Percentiles rank a stretch among this genome's conserved stretches.
Conservation (phyloP, 345 rosid genomes). For the Leavenworthia alabamica region DNA sequence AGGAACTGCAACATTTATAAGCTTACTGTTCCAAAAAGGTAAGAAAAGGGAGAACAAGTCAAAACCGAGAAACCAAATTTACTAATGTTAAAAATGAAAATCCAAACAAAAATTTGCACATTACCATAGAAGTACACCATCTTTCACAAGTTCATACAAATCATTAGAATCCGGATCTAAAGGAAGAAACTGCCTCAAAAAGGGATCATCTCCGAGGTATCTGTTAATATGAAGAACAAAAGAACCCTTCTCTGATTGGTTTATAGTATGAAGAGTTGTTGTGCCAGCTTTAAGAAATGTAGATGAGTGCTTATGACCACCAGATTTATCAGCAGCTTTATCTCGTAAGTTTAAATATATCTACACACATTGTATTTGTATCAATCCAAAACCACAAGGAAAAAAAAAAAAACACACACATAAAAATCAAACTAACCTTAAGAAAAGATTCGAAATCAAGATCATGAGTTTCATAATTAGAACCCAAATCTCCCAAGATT, state of each 20-base stretch:
- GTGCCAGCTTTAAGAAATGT: conserved; percentile 73
- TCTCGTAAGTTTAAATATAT: conserved; percentile 55
- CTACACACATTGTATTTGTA: conserved; percentile 37
- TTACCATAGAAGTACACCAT: conserved; percentile 93
- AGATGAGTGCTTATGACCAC: conserved; percentile 50
- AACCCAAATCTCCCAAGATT: conserved; percentile 38
- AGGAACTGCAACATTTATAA: conserved; percentile 84
- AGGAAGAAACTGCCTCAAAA: conserved; percentile 85
- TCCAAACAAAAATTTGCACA: not conserved
- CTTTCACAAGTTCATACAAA: conserved; percentile 74
- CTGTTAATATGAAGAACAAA: conserved; percentile 90
- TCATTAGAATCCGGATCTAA: conserved; percentile 73
- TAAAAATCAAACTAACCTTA: conserved; percentile 37
- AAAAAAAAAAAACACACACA: not conserved
- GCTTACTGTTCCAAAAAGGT: conserved; percentile 53
- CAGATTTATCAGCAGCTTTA: conserved; percentile 54
- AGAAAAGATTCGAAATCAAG: conserved; percentile 84
- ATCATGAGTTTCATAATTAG: conserved; percentile 41
- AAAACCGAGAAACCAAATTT: conserved; percentile 19
- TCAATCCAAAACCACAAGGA: conserved; percentile 20
- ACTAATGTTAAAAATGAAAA: not conserved
- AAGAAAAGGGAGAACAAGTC: not conserved
- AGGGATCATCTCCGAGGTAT: conserved; percentile 80
- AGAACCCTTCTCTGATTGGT: conserved; percentile 69
- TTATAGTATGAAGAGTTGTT: conserved; percentile 66